phyloP scores from a whole-genome alignment of 345 rosid genomes.

The Sapria himalayana region DNA sequence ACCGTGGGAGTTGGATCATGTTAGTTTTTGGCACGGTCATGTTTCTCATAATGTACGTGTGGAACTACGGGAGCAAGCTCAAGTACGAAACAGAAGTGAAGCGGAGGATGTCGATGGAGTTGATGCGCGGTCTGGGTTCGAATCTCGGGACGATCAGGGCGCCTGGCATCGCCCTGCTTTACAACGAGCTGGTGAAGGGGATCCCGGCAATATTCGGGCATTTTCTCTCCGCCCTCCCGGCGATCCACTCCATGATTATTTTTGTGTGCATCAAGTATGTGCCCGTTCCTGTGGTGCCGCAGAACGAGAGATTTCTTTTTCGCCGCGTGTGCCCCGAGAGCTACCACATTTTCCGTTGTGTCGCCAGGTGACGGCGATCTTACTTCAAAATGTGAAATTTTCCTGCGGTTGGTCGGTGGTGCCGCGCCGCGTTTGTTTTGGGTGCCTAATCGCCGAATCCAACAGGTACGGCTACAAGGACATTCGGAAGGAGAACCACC shows the following conservation, averaged over 20 bases:
- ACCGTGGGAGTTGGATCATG: slow-evolving; percentile 94
- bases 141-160: slow-evolving; percentile 93
- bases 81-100: slow-evolving; percentile 93
- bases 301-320: slow-evolving; percentile 91
- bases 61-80: slow-evolving; percentile 98
- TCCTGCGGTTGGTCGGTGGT: too few relatives aligned
- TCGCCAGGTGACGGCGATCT: slow-evolving; percentile 90
- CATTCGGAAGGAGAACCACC: slow-evolving; percentile 88
- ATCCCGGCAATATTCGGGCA: slow-evolving; percentile 94
- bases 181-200: slow-evolving; percentile 85
- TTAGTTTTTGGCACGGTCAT: slow-evolving; percentile 63
- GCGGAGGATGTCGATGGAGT: slow-evolving; percentile 80
- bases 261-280: slow-evolving; percentile 89
- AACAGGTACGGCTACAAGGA: slow-evolving; percentile 94
- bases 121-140: slow-evolving; percentile 80
- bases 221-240: slow-evolving; percentile 91
- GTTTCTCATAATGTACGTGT: slow-evolving; percentile 76
- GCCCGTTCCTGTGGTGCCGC: slow-evolving; percentile 89
- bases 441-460: too few relatives aligned
- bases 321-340: slow-evolving; percentile 70
- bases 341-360: slow-evolving; percentile 93
- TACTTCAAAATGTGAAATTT: too few relatives aligned
- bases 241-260: slow-evolving; percentile 92
- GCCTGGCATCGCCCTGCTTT: slow-evolving; percentile 92
- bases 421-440: too few relatives aligned